Evolutionary conservation across 1,284 basidiomycete genomes (phyloP).

Genomic region (Cryptococcus amylolentus): DNA sequence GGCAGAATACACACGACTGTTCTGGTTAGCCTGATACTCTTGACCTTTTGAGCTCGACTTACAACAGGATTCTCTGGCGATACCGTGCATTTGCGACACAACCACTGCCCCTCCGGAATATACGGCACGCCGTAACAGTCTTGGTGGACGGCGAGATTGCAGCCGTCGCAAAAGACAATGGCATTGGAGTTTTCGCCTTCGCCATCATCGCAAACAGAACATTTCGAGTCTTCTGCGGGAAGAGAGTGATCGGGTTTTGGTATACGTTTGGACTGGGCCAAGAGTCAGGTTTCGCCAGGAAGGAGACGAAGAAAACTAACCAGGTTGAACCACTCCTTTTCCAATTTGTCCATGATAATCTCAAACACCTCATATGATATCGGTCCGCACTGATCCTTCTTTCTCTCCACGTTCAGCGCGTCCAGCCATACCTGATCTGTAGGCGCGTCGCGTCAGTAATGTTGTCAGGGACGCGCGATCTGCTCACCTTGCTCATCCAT

Average conservation of each 20-base stretch:
- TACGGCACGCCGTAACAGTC: conserved; percentile 99
- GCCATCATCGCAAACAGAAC: conserved; percentile 95
- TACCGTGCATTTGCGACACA: conserved; percentile 97
- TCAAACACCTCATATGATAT: conserved; percentile 88
- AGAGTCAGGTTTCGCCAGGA: neutral
- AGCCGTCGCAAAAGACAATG: conserved; percentile 99
- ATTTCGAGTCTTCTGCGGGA: conserved; percentile 89
- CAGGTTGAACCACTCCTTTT: conserved; percentile 98
- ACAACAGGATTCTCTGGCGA: conserved; percentile 95
- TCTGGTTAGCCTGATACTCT: neutral
- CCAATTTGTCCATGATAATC: conserved; percentile 92
- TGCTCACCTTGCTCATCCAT: conserved; percentile 95
- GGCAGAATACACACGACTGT: conserved; percentile 88
- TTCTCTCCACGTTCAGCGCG: conserved; percentile 74
- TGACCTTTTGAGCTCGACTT: conserved; percentile 36
- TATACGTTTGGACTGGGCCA: conserved; percentile 74
- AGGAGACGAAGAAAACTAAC: conserved; percentile 52
- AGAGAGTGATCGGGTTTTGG: conserved; percentile 74
- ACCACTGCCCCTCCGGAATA: conserved; percentile 99
- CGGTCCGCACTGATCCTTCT: conserved; percentile 68
- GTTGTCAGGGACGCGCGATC: neutral
- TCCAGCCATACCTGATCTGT: conserved; percentile 95
- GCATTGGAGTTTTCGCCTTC: conserved; percentile 99
- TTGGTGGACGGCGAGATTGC: conserved; percentile 98
- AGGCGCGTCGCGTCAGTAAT: conserved; percentile 3